These are phyloP conservation scores for Tetracentron sinense DNA, from an alignment of 164 flowering plant genomes.

Conservation along the genomic window DNA sequence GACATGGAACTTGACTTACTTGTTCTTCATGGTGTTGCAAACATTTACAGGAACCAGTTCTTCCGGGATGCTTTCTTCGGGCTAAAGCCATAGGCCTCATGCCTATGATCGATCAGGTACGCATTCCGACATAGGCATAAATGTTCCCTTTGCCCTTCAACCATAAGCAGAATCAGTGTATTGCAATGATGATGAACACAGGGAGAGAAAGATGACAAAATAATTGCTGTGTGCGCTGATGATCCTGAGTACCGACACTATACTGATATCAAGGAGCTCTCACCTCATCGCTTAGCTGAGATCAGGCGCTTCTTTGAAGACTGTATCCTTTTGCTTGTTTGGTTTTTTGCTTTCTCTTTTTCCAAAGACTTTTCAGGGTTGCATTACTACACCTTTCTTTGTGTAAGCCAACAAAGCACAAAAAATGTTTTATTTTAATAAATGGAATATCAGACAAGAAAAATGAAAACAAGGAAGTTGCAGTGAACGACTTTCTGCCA, in stretches of 20 bases:
- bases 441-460: slow-evolving; percentile 56
- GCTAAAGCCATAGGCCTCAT: slow-evolving; percentile 82
- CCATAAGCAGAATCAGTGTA: neutral
- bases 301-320: slow-evolving; percentile 85
- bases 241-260: slow-evolving; percentile 82
- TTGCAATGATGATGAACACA: slow-evolving; percentile 18
- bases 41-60: slow-evolving; percentile 62
- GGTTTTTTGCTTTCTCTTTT: neutral
- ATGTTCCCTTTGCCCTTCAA: neutral
- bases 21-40: slow-evolving; percentile 9
- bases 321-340: slow-evolving; percentile 48
- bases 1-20: neutral
- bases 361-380: neutral
- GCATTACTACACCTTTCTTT: slow-evolving; percentile 1
- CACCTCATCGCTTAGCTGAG: slow-evolving; percentile 85
- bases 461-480: slow-evolving; percentile 87
- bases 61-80: slow-evolving; percentile 80
- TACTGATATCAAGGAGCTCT: slow-evolving; percentile 76
- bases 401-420: neutral
- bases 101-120: slow-evolving; percentile 90
- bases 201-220: slow-evolving; percentile 92
- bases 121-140: neutral
- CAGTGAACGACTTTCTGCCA: slow-evolving; percentile 76
- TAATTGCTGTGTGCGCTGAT: slow-evolving; percentile 84
- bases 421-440: slow-evolving; percentile 24